Base-by-base conservation (phyloP, 1,284 basidiomycete species). In the Ceratobasidium sp. region DNA sequence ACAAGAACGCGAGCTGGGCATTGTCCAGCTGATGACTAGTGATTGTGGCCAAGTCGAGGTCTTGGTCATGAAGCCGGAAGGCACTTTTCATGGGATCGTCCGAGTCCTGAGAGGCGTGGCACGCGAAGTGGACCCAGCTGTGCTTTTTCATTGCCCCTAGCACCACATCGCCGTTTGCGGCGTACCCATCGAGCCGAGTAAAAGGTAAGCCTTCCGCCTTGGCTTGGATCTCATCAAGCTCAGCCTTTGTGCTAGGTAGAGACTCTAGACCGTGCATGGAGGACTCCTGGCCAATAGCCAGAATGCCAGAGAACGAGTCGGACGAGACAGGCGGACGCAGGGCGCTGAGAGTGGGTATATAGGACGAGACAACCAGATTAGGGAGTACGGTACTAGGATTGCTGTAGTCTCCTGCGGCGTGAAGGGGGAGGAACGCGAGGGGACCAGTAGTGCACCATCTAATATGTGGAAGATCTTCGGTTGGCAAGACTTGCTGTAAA, bases 401-500 rank as follows among this genome's bases (percentile, higher is more conserved):
- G 39, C 76, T 64, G 77, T 67, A 67, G 26, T n/a, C 15, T 6
- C 81, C 81, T 20, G 83, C 83, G 31, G 83, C 83, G 77, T 84
- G 83, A 23, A 84, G 63, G 2, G 83, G 83, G 6, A 84, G 78
- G 69, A 83, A 82, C 0, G 81, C 77, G 5, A 83, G 76, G 17
- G 79, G 78, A 11, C 83, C 83, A 47, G 84, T 83, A 0, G 81
- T 76, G 77, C 83, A 84, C 83, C 83, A 83, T 71, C 80, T 82
- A 8, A 84, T 77, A 39, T 65, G 67, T 78, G 81, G 74, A 76
- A 80, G 65, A 28, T 7, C n/a, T 3, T 47, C 31, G 17, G 20
- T 17, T 26, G 47, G 11, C 17, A 28, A n/a, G 26, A 26, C 5
- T 26, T 26, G 8, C 49, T 39, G 33, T 68, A 26, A 31, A 13